phyloP scores from a whole-genome alignment of 2,329 filamentous ascomycete genomes.

The Fusarium sp. region DNA sequence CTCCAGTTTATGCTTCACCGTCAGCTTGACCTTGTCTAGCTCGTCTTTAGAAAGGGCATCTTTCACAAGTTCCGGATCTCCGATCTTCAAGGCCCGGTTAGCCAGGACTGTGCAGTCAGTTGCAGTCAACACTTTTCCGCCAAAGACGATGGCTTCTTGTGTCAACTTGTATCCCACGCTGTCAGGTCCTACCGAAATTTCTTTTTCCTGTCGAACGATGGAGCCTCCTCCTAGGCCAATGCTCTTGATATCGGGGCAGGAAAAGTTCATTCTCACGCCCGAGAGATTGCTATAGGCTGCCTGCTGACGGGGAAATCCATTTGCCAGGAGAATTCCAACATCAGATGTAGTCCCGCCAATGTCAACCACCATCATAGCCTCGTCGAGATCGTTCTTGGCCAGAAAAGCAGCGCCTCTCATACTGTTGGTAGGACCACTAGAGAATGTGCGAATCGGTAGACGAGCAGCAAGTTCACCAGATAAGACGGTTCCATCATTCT shows the following conservation, averaged over 20 bases:
- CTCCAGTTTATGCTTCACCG: conserved; percentile 63
- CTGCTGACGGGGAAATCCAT: conserved; percentile 70
- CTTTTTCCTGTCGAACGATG: conserved; percentile 55
- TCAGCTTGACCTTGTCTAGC: conserved; percentile 50
- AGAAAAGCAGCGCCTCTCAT: conserved; percentile 71
- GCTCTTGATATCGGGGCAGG: conserved; percentile 65
- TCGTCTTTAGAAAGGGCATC: conserved; percentile 46
- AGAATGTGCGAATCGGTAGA: conserved; percentile 69
- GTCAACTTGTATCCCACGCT: conserved; percentile 68
- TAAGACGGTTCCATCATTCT: conserved; percentile 71
- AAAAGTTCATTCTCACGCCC: conserved; percentile 70
- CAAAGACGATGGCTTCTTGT: conserved; percentile 64
- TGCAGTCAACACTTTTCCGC: conserved; percentile 64
- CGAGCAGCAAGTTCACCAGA: conserved; percentile 61
- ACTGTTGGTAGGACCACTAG: conserved; percentile 70
- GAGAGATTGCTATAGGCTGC: conserved; percentile 69
- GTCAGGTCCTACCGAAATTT: conserved; percentile 64
- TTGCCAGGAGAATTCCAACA: conserved; percentile 67
- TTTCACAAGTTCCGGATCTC: conserved; percentile 51
- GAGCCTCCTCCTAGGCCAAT: conserved; percentile 69
- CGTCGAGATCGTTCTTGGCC: conserved; percentile 48
- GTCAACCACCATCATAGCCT: conserved; percentile 68
- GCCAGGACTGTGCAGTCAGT: conserved; percentile 62
- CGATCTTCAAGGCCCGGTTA: conserved; percentile 50
- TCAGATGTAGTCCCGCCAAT: conserved; percentile 74